A percentile compares a stretch with the other conserved stretches of the same genome.
Conservation (phyloP, 352 stramenopile species). For the Pythium coloratum region DNA sequence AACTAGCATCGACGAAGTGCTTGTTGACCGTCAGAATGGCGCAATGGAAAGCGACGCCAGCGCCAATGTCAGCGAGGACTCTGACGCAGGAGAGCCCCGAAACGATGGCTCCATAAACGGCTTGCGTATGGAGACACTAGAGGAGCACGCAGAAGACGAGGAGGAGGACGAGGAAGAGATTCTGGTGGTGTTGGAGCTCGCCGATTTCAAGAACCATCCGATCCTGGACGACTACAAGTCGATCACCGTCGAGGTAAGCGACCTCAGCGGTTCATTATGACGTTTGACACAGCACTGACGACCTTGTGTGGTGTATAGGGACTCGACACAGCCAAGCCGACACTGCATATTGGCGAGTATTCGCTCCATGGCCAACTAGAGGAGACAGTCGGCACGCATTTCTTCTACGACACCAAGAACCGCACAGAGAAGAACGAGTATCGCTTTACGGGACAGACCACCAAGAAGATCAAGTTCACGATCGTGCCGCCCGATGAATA, state of each 20-base stretch:
- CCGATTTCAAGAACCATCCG: constrained; percentile 81
- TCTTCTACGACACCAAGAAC: constrained; percentile 74
- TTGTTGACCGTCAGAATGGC: background rate
- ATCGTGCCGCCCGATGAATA: constrained; percentile 66
- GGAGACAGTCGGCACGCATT: constrained; percentile 77
- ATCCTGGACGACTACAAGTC: constrained; percentile 69
- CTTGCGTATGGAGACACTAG: background rate
- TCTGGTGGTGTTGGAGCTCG: constrained; percentile 72
- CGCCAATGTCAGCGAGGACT: background rate
- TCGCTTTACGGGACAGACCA: constrained; percentile 63
- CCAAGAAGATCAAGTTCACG: constrained; percentile 81
- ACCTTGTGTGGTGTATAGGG: constrained; percentile 34
- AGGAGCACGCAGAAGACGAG: constrained; percentile 24
- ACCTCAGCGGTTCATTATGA: background rate
- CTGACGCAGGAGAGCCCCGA: background rate
- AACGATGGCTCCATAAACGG: background rate
- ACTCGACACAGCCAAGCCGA: constrained; percentile 66
- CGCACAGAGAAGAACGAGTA: constrained; percentile 45
- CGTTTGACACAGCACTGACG: background rate
- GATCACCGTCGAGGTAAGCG: constrained; percentile 59
- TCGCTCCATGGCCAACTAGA: constrained; percentile 63
- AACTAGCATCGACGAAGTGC: background rate
- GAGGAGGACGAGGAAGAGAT: constrained; percentile 65
- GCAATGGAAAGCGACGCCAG: background rate
- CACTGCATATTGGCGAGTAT: constrained; percentile 73